Evolutionary conservation across 345 rosid genomes (phyloP).

Genomic region (Gossypium rotundifolium): DNA sequence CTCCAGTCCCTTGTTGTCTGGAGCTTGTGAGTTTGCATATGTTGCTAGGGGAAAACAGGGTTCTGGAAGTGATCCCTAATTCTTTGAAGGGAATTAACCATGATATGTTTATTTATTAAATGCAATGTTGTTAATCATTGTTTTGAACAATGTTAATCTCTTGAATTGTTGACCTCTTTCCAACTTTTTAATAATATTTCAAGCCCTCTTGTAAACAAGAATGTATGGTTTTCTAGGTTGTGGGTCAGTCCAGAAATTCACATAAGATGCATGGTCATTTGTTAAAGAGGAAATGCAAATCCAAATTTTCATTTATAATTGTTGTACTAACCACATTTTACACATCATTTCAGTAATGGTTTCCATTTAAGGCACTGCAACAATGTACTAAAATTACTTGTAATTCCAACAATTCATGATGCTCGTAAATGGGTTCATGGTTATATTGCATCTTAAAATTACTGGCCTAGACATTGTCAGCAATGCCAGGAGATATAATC

Average conservation of each 20-base stretch:
- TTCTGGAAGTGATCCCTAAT: not conserved
- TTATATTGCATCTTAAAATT: not conserved
- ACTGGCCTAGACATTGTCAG: not conserved
- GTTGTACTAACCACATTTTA: not conserved
- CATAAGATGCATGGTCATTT: not conserved
- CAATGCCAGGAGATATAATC: not conserved
- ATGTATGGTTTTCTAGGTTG: not conserved
- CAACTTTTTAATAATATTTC: not conserved
- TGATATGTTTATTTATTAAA: not conserved
- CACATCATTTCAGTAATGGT: too few relatives aligned
- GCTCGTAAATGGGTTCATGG: not conserved
- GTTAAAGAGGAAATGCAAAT: not conserved
- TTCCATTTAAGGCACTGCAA: not conserved
- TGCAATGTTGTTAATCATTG: not conserved
- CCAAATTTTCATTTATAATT: not conserved
- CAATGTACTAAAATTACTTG: not conserved
- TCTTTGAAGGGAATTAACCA: not conserved
- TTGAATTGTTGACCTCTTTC: not conserved
- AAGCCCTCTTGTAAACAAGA: not conserved
- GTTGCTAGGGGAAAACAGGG: not conserved
- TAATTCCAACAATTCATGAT: not conserved
- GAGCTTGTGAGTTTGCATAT: not conserved
- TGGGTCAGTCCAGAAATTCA: not conserved
- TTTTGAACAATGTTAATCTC: not conserved
- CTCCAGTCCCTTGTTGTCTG: not conserved